These are phyloP conservation scores for Aspergillus sojae DNA, from an alignment of 2,329 filamentous ascomycete species.

Conservation along the genomic window DNA sequence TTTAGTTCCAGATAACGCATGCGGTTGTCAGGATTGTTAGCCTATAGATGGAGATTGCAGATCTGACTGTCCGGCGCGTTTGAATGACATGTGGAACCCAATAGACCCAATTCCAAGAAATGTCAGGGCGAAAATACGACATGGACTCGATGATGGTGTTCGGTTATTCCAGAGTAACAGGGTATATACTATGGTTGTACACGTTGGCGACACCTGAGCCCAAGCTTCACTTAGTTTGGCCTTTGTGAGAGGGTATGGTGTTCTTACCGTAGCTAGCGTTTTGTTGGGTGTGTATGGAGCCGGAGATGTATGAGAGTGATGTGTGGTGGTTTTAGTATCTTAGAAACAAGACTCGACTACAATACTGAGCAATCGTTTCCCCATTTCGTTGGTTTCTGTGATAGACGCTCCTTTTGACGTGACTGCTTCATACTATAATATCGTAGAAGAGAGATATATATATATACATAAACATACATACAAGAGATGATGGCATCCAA, in stretches of 20 bases:
- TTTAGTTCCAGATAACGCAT: background rate
- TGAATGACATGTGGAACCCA: background rate
- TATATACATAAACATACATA: constrained; percentile 7
- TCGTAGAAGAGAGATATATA: background rate
- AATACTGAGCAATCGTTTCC: background rate
- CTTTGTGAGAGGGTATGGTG: background rate
- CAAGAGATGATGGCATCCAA: constrained; percentile 5
- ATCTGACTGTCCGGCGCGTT: background rate
- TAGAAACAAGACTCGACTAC: background rate
- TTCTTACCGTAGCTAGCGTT: background rate
- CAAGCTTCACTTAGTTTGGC: no score
- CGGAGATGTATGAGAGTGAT: background rate
- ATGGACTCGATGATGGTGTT: no score
- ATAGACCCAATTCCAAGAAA: background rate
- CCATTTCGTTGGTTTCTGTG: background rate
- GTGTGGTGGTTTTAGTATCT: background rate
- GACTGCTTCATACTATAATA: background rate
- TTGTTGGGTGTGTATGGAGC: no score
- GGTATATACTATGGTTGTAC: background rate
- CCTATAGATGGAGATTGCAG: background rate
- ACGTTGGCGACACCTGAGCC: background rate
- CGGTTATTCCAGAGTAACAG: no score
- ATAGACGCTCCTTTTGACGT: background rate
- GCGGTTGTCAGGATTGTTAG: background rate
- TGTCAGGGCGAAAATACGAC: background rate